Evolutionary conservation across 2,329 filamentous ascomycete genomes (phyloP), one percentile per base, ranked within the genome.

Genomic region (Elsinoe ampelina): DNA sequence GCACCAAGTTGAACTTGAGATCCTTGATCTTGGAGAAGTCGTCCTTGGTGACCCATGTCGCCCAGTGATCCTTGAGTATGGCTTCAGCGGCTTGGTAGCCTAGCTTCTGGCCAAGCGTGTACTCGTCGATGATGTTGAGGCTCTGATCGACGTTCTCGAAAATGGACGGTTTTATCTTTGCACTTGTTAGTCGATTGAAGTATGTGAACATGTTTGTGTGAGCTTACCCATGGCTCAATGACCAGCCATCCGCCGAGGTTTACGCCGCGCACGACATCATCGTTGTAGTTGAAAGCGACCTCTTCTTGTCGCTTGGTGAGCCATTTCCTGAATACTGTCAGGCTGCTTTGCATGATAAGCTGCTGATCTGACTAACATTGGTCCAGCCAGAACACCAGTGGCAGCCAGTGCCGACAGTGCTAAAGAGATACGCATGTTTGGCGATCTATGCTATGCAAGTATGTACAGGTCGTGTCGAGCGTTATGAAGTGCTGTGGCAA

Each of bases 101-200:
- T 5, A 82, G 70, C 47, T 73, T 72, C 61, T 80, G 57, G 19
- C 68, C 67, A n/a, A 80, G 67, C 0, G 77, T 80, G 63, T 72
- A 80, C 61, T 80, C 78, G 59, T 80, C 78, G 11, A 78, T 67
- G 43, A 77, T 70, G 65, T 54, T 62, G 57, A 58, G 62, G 62
- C 55, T 63, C 5, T 22, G 45, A 26, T 41, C 57, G 55, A 65
- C 65, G 22, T 58, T 45, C 59, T 74, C 67, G 63, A 81, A 82
- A 48, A 82, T 71, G 1, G 77, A 80, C n/a, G 79, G 80, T 4
- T 78, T 81, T 54, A 82, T 82, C 77, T 77, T 80, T 34, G 67
- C 71, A 39, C 19, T 45, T 22, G 2, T 38, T 20, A 12, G 34
- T 56, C 19, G 48, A 19, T 10, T 17, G 17, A 20, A 20, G 35